Evolutionary conservation across 176 grass and related monocot species (phyloP).

Genomic region (Rhynchospora tenuis): DNA sequence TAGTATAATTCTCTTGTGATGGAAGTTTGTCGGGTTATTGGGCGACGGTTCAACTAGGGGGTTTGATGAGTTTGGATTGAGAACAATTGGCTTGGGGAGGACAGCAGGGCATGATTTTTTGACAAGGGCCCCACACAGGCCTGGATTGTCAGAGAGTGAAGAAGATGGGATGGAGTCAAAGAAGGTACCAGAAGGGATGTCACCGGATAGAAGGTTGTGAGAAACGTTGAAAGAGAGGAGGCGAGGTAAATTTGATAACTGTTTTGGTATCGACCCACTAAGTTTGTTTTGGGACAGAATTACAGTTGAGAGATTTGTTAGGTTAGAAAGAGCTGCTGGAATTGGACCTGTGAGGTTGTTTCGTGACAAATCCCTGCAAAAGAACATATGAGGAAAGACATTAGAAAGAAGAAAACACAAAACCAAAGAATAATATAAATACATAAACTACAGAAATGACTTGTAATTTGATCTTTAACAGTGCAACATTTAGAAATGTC

Average conservation of each 20-base stretch:
- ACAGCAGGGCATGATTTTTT: constrained; percentile 70
- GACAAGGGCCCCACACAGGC: constrained; percentile 76
- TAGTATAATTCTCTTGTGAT: constrained; percentile 87
- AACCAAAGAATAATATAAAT: not conserved
- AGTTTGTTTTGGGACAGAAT: constrained; percentile 81
- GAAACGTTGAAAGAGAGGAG: constrained; percentile 77
- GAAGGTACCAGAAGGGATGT: constrained; percentile 84
- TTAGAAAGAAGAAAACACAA: not conserved
- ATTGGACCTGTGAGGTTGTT: constrained; percentile 79
- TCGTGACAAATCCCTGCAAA: constrained; percentile 83
- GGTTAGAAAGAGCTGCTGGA: constrained; percentile 54
- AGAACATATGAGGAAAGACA: constrained; percentile 22
- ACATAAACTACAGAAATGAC: not conserved
- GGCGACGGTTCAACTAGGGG: not conserved
- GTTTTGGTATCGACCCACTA: constrained; percentile 65
- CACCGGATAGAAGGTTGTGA: constrained; percentile 80
- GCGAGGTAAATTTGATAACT: constrained; percentile 64
- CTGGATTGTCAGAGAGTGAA: constrained; percentile 69
- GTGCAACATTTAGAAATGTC: not conserved
- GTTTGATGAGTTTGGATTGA: constrained; percentile 55
- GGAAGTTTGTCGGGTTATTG: constrained; percentile 23
- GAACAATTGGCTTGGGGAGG: constrained; percentile 90
- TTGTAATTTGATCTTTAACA: not conserved
- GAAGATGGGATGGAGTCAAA: constrained; percentile 82
- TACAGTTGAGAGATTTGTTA: constrained; percentile 53